Evolutionary conservation across 441 rosid genomes (phyloP), one percentile per base, ranked within the genome.

Genomic region (Erodium chrysanthum): DNA sequence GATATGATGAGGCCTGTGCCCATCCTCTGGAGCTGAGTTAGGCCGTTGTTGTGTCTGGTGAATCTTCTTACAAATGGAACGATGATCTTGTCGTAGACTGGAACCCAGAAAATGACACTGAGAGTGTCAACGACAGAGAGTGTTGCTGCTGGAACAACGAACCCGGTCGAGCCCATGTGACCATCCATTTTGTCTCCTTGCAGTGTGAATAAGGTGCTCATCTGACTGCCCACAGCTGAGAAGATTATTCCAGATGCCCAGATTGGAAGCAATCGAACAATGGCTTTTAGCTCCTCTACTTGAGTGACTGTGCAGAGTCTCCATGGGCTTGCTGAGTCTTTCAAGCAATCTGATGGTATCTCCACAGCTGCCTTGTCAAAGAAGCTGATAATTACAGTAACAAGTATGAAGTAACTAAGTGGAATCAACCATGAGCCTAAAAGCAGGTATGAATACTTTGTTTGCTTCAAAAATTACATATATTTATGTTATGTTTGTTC

Each of bases 301-400:
- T 93, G 96, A 3, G 97, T 89, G 10, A 91, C 93, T 0, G 97
- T 85, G 77, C 96, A 91, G 33, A 93, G 93, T 65, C 75, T 81
- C 98, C 98, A 93, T 1, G 85, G 85, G 62, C 83, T 77, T 63
- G 71, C 63, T 6, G 73, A 67, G 15, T 77, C 90, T 69, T 91
- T 89, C 66, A 70, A 46, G 8, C 65, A 67, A 25, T 88, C 96
- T 0, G 71, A 65, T 64, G 68, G 68, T 17, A 72, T 81, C 75
- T 84, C 88, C 66, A 88, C 96, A 0, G 98, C 97, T 17, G 98
- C 97, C 85, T 85, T 93, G 79, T 93, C 98, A 21, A 91, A 88
- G 79, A 91, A 93, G 75, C 98, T 93, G 78, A 58, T 0, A 0
- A 9, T 40, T 40, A 11, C 48, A 40, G n/a, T 25, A 25, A 3